A percentile compares a stretch with the other conserved stretches of the same genome.
These are phyloP conservation scores for Taphrina communis DNA, from an alignment of 1,139 yeast genomes.

Conservation along the genomic window DNA sequence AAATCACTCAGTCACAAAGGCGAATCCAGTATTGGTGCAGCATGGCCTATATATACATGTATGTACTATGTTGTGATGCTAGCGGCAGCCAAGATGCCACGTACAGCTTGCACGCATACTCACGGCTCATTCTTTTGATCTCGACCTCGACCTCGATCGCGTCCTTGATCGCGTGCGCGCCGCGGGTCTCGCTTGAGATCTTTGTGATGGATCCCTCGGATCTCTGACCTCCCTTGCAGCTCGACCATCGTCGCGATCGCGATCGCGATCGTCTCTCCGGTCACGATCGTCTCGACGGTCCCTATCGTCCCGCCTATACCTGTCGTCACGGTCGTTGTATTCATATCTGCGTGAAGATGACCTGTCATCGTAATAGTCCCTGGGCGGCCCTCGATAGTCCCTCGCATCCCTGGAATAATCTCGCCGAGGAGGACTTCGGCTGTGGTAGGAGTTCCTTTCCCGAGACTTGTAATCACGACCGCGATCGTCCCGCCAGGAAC, in stretches of 20 bases:
- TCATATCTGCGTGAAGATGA: slow-evolving; percentile 3
- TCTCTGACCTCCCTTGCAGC: not conserved
- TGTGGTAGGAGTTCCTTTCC: slow-evolving; percentile 3
- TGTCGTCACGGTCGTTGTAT: slow-evolving; percentile 15
- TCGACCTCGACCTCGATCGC: slow-evolving; percentile 19
- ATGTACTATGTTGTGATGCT: no score
- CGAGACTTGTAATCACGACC: slow-evolving; percentile 13
- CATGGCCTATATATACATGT: no score
- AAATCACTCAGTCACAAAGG: no score
- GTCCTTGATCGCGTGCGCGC: not conserved
- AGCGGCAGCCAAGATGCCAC: no score
- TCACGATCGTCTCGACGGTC: slow-evolving; percentile 22
- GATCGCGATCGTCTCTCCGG: slow-evolving; percentile 15
- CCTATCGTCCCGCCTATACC: slow-evolving; percentile 11
- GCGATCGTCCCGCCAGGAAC: slow-evolving; percentile 23
- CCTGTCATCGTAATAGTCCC: slow-evolving; percentile 1
- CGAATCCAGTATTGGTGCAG: no score
- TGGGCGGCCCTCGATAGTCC: slow-evolving; percentile 1
- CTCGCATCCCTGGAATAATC: slow-evolving; percentile 6
- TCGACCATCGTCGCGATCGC: not conserved
- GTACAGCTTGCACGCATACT: no score
- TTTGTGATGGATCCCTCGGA: not conserved
- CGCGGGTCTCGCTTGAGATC: slow-evolving; percentile 4
- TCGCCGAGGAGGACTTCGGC: not conserved
- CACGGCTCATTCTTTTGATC: not conserved